Evolutionary conservation across 495 filamentous ascomycete genomes (phyloP), one percentile per base, ranked within the genome.

Genomic region (Friedmanniomyces endolithicus): DNA sequence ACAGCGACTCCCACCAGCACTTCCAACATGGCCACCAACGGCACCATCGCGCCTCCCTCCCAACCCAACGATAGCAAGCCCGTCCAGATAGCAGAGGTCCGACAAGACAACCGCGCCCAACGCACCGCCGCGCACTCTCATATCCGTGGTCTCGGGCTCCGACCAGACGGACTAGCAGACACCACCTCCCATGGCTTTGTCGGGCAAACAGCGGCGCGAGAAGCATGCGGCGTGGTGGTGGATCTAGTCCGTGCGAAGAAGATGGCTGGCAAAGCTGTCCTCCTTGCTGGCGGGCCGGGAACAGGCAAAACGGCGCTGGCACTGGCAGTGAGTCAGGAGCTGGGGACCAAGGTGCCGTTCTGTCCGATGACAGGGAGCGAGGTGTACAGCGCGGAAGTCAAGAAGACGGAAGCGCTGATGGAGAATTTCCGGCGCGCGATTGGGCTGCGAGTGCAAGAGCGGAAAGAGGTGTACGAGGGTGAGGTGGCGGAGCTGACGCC

Each of bases 321-420:
- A 22, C 77, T 97, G 47, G 90, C 90, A 43, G 87, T 98, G 59
- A 88, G 85, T 63, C 90, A 95, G 67, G 90, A 96, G 67, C 79
- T 98, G 52, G 92, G 92, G 62, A 92, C 89, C 12, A 95, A 95
- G 71, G 94, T 98, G 50, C 92, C 92, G 6, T 98, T 98, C 67
- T 94, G 90, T 65, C 88, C 89, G 33, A 95, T 98, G 63, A 90
- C 94, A 27, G 92, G 88, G 56, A 95, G 89, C 71, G 92, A 98
- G 65, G 83, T 98, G 60, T 98, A 95, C 73, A 90, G 86, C 44
- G 84, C 90, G 37, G 92, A 98, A 70, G 87, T 98, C 55, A 96
- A 96, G 79, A 98, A 98, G 80, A 97, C 92, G 19, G 92, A 98
- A 70, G 85, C 92, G 35, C 74, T 98, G 65, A 96, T 95, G 88